phyloP scores from a whole-genome alignment of 2,329 filamentous ascomycete species.

The Calycina marina region DNA sequence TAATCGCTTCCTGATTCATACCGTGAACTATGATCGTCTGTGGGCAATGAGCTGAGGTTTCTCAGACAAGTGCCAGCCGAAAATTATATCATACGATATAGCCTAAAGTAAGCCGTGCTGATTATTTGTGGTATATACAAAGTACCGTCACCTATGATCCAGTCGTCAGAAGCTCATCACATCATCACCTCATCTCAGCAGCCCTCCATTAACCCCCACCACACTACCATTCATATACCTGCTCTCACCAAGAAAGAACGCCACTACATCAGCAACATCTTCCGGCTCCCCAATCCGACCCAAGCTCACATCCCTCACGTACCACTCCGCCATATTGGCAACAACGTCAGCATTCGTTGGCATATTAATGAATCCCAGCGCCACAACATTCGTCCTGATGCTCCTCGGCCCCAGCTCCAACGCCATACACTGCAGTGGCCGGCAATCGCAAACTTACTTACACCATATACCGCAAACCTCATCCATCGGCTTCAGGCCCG shows the following conservation, averaged over 20 bases:
- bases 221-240: constrained; percentile 39
- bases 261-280: constrained; percentile 33
- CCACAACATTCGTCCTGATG: constrained; percentile 25
- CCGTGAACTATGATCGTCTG: too few species aligned
- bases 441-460: constrained; percentile 26
- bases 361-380: constrained; percentile 29
- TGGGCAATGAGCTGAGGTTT: too few species aligned
- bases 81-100: too few species aligned
- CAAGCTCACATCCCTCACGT: constrained; percentile 8
- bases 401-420: constrained; percentile 25
- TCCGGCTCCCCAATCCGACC: constrained; percentile 27
- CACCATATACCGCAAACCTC: constrained; percentile 20
- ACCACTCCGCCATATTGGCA: constrained; percentile 17
- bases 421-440: constrained; percentile 25
- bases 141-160: too few species aligned
- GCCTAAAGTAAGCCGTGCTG: too few species aligned
- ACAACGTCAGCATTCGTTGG: constrained; percentile 34
- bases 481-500: constrained; percentile 18
- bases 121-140: too few species aligned
- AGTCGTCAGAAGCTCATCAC: background rate
- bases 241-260: constrained; percentile 35
- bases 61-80: too few species aligned
- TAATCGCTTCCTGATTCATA: too few species aligned
- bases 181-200: background rate
- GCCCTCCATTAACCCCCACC: constrained; percentile 31